Percentiles rank a stretch among this genome's conserved stretches.
Evolutionary conservation across 495 filamentous ascomycete genomes (phyloP).

Genomic region (Talaromyces ruber): DNA sequence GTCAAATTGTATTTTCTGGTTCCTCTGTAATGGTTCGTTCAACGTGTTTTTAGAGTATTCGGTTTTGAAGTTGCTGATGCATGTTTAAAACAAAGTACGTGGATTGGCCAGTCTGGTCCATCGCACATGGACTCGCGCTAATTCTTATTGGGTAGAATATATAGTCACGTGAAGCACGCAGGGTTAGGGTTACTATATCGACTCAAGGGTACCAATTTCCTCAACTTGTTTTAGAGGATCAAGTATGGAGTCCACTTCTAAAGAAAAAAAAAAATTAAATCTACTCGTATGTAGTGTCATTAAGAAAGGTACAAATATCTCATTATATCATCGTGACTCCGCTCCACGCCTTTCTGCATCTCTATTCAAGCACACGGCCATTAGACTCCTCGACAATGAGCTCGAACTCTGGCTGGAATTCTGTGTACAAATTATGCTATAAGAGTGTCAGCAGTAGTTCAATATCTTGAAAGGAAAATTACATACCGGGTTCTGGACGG

Average conservation of each 20-base stretch:
- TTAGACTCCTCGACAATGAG: constrained; percentile 37
- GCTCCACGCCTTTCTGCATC: background rate
- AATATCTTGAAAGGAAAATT: background rate
- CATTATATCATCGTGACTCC: background rate
- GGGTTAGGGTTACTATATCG: background rate
- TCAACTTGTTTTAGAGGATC: background rate
- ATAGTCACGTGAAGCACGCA: background rate
- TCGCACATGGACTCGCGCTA: background rate
- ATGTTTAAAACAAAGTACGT: background rate
- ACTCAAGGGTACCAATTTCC: background rate
- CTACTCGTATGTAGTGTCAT: background rate
- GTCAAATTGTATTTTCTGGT: background rate
- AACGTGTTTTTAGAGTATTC: background rate
- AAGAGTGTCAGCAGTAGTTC: background rate
- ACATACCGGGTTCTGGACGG: constrained; percentile 33
- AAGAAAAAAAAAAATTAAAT: background rate
- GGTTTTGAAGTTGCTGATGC: background rate
- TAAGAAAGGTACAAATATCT: background rate
- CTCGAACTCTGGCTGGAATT: constrained; percentile 39
- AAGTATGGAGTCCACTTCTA: background rate
- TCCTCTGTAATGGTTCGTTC: background rate
- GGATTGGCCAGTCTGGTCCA: background rate
- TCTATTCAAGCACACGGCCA: constrained; percentile 27
- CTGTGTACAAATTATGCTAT: constrained; percentile 38
- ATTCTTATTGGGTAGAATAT: background rate